Conservation (phyloP, 495 filamentous ascomycete genomes). For the Xylaria longipes region DNA sequence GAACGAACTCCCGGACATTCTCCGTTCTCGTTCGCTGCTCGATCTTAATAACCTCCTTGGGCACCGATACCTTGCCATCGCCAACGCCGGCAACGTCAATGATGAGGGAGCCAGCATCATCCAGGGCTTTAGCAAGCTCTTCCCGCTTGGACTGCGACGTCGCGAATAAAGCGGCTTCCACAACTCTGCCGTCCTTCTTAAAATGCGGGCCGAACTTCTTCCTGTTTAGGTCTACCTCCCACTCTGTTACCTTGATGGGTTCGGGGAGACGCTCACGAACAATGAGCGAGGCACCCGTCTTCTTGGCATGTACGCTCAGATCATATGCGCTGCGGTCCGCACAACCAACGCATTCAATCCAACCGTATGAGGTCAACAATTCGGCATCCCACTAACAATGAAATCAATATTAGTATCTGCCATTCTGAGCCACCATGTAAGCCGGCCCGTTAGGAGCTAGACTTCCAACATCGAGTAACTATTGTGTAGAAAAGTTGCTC, state of each 20-base stretch:
- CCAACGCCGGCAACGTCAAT: conserved; percentile 61
- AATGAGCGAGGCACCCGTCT: conserved; percentile 62
- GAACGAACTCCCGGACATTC: conserved; percentile 66
- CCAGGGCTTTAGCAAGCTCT: conserved; percentile 56
- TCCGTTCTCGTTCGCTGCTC: conserved; percentile 60
- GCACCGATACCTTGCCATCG: conserved; percentile 63
- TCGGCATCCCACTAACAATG: conserved; percentile 65
- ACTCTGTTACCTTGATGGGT: conserved; percentile 65
- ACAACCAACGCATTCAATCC: conserved; percentile 76
- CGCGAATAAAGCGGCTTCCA: conserved; percentile 63
- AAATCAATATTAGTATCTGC: conserved; percentile 11
- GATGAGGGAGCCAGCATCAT: conserved; percentile 59
- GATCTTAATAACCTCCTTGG: conserved; percentile 62
- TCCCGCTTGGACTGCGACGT: conserved; percentile 63
- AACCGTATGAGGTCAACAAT: conserved; percentile 68
- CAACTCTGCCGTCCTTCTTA: conserved; percentile 65
- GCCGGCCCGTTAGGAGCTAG: neutral
- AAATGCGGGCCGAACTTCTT: conserved; percentile 71
- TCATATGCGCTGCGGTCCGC: conserved; percentile 74
- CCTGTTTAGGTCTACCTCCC: conserved; percentile 65
- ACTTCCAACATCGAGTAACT: neutral
- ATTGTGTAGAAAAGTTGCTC: neutral
- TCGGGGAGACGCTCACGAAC: conserved; percentile 64
- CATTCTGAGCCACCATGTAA: neutral
- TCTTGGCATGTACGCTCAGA: conserved; percentile 67